These are phyloP conservation scores for Pestalotiopsis sp. DNA, from an alignment of 2,329 filamentous ascomycete genomes.

Conservation along the genomic window DNA sequence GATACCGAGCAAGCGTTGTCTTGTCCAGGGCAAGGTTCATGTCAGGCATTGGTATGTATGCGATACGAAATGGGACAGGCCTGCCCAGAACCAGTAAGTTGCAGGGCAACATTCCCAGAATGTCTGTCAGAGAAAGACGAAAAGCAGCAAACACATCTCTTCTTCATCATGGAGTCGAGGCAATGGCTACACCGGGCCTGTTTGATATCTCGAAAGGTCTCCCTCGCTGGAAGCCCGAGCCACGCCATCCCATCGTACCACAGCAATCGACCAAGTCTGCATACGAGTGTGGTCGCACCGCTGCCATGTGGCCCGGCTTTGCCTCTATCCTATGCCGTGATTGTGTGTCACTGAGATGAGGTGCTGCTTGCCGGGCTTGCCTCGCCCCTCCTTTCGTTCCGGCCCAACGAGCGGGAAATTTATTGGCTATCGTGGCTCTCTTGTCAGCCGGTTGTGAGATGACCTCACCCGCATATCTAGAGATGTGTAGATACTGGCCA, in stretches of 20 bases:
- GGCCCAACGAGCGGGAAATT: not conserved
- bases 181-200: no score
- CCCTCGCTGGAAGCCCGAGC: not conserved
- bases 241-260: not conserved
- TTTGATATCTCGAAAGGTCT: not conserved
- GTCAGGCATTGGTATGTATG: not conserved
- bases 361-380: conserved; percentile 16
- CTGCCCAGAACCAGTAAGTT: not conserved
- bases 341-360: conserved; percentile 25
- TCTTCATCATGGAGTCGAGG: no score
- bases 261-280: not conserved
- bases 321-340: conserved; percentile 13
- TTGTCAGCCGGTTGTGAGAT: conserved; percentile 8
- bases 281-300: conserved; percentile 15
- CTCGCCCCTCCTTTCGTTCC: not conserved
- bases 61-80: not conserved
- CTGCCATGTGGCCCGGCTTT: conserved; percentile 22
- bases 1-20: not conserved
- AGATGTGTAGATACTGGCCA: no score
- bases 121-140: no score
- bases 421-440: not conserved
- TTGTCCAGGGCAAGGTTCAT: not conserved
- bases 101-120: no score
- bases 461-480: not conserved
- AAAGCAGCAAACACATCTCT: no score